Percentiles rank a stretch among this genome's conserved stretches.
phyloP scores from a whole-genome alignment of 352 stramenopile genomes.

The Globisporangium splendens region DNA sequence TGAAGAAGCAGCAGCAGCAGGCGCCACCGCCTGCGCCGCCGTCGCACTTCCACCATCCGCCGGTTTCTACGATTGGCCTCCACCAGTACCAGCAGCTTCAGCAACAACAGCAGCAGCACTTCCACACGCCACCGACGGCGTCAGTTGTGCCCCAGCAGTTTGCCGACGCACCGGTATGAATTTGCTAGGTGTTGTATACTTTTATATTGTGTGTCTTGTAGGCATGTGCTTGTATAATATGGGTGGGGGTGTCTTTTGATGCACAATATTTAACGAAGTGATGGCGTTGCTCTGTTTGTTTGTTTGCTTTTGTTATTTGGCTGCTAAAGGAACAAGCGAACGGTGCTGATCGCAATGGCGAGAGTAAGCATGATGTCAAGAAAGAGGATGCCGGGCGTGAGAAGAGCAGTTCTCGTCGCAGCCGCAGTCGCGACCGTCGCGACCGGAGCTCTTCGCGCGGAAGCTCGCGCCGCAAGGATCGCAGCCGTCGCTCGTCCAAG shows the following conservation, averaged over 20 bases:
- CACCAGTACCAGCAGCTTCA: slow-evolving; percentile 10
- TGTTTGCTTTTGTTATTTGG: no score
- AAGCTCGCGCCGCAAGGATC: slow-evolving; percentile 27
- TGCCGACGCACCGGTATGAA: slow-evolving; percentile 50
- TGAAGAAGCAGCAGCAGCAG: slow-evolving; percentile 75
- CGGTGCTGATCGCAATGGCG: slow-evolving; percentile 7
- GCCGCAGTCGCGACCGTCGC: slow-evolving; percentile 12
- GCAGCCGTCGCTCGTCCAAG: slow-evolving; percentile 30
- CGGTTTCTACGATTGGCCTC: slow-evolving; percentile 1
- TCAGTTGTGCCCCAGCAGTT: slow-evolving; percentile 44
- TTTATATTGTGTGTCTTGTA: background rate
- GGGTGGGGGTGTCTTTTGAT: no score
- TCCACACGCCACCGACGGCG: background rate
- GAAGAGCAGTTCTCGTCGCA: slow-evolving; percentile 15
- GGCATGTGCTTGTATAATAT: no score
- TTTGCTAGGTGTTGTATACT: no score
- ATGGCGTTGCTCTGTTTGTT: no score
- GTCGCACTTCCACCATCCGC: slow-evolving; percentile 2
- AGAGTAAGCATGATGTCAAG: slow-evolving; percentile 2
- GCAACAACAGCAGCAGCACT: no score
- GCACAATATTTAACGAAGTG: no score
- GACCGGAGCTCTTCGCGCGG: slow-evolving; percentile 42
- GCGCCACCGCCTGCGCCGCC: slow-evolving; percentile 5
- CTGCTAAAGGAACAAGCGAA: background rate
- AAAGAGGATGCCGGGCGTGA: slow-evolving; percentile 9